Base-by-base conservation (phyloP, 2,329 filamentous ascomycete species). In the Byssochlamys sp. region DNA sequence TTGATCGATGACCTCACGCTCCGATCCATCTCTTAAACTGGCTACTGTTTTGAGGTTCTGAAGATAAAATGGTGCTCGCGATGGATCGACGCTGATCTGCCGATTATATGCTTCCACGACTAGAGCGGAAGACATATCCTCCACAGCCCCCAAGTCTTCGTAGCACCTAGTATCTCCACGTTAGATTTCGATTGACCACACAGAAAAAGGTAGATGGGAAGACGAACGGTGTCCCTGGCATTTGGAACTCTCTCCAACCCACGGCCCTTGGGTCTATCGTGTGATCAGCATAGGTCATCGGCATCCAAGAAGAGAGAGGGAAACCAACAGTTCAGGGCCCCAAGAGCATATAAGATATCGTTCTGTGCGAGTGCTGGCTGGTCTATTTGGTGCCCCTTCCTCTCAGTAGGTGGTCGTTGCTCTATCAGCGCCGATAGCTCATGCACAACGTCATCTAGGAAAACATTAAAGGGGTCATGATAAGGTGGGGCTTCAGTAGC, bases 1-100 rank as follows among this genome's bases (percentile, higher is more conserved):
- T 33, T 77, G 77, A 49, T 82, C 74, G n/a, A 90, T 78, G 6
- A 76, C 68, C 49, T 82, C 78, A 66, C 81, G 85, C 33, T 78
- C 72, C 52, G 68, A 60, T 1, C 68, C 67, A 27, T 65, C 68
- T 55, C 85, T 76, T 19, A 81, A 78, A 26, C 74, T 73, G 14
- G 81, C 81, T 55, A 89, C 80, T 52, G 79, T 75, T 62, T 81
- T 78, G n/a, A 90, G 74, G 64, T 83, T 86, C 68, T 86, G 81
- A 59, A 88, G 78, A 67, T 88, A 89, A 66, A 84, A 83, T 1
- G 84, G 71, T 19, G 75, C 73, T 59, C 82, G 81, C 24, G 64
- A 61, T 24, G 79, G 77, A 67, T 89, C 84, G 54, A 78, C 79
- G 7, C 73, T 67, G 26, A 78, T 73, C 71, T 89, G 86, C 33